Percentiles rank a stretch among this genome's conserved stretches.
Conservation (phyloP, 1,284 basidiomycete species). For the Erythrobasidium hasegawianum region DNA sequence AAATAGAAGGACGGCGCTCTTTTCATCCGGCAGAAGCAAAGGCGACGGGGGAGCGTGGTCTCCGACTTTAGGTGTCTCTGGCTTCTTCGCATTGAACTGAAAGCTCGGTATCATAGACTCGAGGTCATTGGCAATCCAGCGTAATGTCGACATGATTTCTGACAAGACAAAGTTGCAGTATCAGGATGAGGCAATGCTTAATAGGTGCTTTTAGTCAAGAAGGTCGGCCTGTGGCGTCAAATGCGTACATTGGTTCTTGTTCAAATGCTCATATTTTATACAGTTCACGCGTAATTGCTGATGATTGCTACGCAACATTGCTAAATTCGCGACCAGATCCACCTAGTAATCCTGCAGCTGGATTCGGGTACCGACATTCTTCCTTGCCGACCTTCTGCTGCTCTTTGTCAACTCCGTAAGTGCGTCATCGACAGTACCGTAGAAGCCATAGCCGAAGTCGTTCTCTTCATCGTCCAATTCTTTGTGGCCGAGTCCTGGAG, state of each 20-base stretch:
- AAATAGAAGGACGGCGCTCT: slow-evolving; percentile 10
- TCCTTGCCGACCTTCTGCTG: not conserved
- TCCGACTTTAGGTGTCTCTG: slow-evolving; percentile 1
- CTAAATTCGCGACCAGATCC: not conserved
- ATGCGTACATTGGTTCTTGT: no score
- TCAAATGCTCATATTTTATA: no score
- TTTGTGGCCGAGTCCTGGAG: not conserved
- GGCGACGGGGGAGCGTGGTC: slow-evolving; percentile 28
- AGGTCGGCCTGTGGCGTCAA: no score
- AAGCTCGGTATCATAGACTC: slow-evolving; percentile 32
- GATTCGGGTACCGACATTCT: not conserved
- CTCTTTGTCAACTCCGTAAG: not conserved
- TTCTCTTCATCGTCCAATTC: not conserved
- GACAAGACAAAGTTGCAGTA: no score
- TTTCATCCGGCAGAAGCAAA: slow-evolving; percentile 16
- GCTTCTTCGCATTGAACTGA: slow-evolving; percentile 7
- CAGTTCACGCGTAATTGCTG: not conserved
- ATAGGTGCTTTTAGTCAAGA: no score
- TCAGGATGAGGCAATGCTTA: no score
- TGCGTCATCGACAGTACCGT: not conserved
- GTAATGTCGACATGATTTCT: slow-evolving; percentile 18
- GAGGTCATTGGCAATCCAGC: slow-evolving; percentile 28
- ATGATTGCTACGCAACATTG: not conserved
- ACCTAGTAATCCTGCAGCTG: not conserved
- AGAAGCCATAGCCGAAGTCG: slow-evolving; percentile 6